Percentiles rank a stretch among this genome's conserved stretches.
Evolutionary conservation across 345 rosid species (phyloP).

Genomic region (Corchorus capsularis): DNA sequence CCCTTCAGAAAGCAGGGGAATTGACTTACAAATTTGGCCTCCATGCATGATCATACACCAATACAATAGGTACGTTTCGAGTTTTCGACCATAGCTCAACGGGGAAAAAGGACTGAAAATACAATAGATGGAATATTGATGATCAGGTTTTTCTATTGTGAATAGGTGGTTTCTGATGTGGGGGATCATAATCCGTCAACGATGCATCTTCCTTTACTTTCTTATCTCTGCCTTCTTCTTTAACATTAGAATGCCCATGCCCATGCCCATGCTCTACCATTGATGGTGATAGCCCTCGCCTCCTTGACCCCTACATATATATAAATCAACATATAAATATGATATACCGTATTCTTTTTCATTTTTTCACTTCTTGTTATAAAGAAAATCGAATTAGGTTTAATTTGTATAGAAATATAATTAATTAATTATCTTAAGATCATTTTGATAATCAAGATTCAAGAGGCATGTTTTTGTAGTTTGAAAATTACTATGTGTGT

Average conservation of each 20-base stretch:
- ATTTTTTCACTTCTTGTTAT: neutral
- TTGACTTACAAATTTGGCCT: no score
- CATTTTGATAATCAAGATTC: no score
- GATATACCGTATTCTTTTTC: neutral
- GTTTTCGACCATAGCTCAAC: neutral
- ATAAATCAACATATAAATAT: neutral
- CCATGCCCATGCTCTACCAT: slow-evolving; percentile 5
- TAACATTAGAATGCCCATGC: neutral
- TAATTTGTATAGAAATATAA: neutral
- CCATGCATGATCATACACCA: no score
- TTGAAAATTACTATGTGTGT: neutral
- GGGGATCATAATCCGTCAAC: slow-evolving; percentile 34
- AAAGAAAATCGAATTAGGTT: neutral
- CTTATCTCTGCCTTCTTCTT: neutral
- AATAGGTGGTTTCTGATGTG: slow-evolving; percentile 33
- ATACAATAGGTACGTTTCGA: no score
- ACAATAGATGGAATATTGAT: neutral
- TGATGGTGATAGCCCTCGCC: slow-evolving; percentile 13
- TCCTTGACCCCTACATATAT: slow-evolving; percentile 26
- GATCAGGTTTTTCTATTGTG: slow-evolving; percentile 27
- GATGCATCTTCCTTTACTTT: slow-evolving; percentile 8
- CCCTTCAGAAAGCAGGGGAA: no score
- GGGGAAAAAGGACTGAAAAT: neutral
- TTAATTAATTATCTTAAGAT: neutral
- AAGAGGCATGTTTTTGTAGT: neutral